Base-by-base conservation (phyloP, 2,329 filamentous ascomycete species). In the Colletotrichum spinosum region DNA sequence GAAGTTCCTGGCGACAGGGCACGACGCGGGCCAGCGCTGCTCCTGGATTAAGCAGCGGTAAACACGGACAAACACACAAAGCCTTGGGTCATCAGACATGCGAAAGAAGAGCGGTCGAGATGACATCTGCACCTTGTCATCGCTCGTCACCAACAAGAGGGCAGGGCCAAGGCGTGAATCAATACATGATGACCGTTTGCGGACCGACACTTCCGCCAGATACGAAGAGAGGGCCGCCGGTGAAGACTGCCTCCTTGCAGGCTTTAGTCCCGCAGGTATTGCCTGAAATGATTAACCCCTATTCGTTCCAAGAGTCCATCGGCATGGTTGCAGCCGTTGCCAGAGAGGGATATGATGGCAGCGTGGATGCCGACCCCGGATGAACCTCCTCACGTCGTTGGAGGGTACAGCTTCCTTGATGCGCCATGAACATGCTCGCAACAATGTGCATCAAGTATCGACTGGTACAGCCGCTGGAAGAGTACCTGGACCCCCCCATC, bases 41-140 rank as follows among this genome's bases (percentile, higher is more conserved):
- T 60, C 38, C 45, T 46, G n/a, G 13, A 34, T 13, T 41, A 10
- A 46, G 48, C 13, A 49, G 10, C 41, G 48, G 38, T 41, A 10
- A 15, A 39, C 34, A 39, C 35, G 50, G 12, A n/a, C 55, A 42
- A 49, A 54, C 38, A 38, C 35, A 42, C 25, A 25, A 44, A 42
- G 10, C 8, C 34, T 34, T 37, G 41, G 25, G 41, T 62, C 50
- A 50, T 51, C 61, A 51, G 49, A 12, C 8, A 34, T 42, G 51
- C 34, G 42, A 33, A 53, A 13, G 42, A 48, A 25, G 45, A 64
- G 15, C 35, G 52, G 65, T 38, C 51, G 37, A 65, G 67, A 61
- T 67, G 57, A 61, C 44, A 67, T 61, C 67, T 68, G 65, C 65
- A 68, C 51, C 60, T 52, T 42, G 35, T 55, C 46, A 37, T 11